Base-by-base conservation (phyloP, 2,329 filamentous ascomycete genomes). In the Hypoxylon sp. region DNA sequence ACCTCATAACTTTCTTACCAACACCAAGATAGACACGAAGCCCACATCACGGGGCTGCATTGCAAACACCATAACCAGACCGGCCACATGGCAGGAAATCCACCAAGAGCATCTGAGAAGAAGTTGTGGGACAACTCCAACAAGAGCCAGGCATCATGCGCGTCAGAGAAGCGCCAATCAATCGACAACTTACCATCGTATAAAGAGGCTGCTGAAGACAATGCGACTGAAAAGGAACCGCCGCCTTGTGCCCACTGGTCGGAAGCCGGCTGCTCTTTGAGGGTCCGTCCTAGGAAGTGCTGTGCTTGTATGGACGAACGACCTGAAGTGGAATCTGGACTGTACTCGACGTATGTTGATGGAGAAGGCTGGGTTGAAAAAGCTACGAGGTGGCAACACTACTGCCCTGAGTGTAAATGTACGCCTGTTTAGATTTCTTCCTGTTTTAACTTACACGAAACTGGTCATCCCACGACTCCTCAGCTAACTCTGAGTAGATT, bases 321-420 rank as follows among this genome's bases (percentile, higher is more conserved):
- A 6, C 61, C 63, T 1, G 7, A 29, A n/a, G 57, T 52, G 6
- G 46, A 62, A 17, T 69, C 60, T 6, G 66, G 66, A 13, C 55
- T 65, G 10, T 72, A 72, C 29, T 24, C 68, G n/a, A 65, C 59
- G 64, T 71, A 67, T 46, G 66, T 68, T 15, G 66, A 68, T 35
- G 60, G 67, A 6, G 37, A 66, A 15, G 68, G 65, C 15, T 72
- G 63, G 60, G 57, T 71, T 11, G 47, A 67, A 19, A 54, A 29
- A 17, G 70, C 68, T 6, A 42, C 39, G 46, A 66, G 66, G 24
- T 72, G 70, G 70, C 60, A 67, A 7, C 69, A 66, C 47, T 71
- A 72, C 21, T 71, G 70, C 21, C 66, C 68, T 6, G 52, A 4
- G 27, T 72, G 70, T 51, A 48, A n/a, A 57, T 57, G 65, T 68